Base-by-base conservation (phyloP, 73 alveolate species). In the Symbiodinium natans region DNA sequence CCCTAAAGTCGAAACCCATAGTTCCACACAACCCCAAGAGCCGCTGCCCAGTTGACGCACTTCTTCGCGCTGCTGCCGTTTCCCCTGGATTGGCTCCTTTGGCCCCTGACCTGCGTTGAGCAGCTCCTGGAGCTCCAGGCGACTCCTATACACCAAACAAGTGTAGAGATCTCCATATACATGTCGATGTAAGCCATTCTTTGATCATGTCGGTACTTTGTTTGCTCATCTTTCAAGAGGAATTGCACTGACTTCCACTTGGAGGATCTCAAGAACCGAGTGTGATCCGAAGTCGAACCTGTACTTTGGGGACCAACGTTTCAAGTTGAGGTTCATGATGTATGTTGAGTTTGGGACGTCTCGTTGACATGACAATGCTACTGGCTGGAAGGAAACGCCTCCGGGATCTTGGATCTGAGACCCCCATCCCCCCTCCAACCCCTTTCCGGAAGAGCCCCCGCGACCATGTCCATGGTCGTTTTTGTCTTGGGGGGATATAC, bases 61-160 rank as follows among this genome's bases (percentile, higher is more conserved):
- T 88, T 52, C 95, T 88, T 88, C 68, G 95, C 71, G 17, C 85
- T 88, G 33, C 73, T 88, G 95, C 95, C 95, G 74, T 88, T 88
- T 39, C 95, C 95, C 1, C 41, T 88, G 95, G 95, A 88, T 41
- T 88, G 95, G 95, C 84, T 88, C 19, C 46, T 88, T 59, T 88
- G 95, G 95, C 95, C 95, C 59, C 48, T 88, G 74, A 88, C 71
- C 85, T 59, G 9, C 43, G 19, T 63, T 41, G 95, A 88, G 95
- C 54, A 52, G 34, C 85, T 88, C 19, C 56, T 88, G 54, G 95
- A 88, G 73, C 40, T 88, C 43, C 95, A 88, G 94, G 94, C 59
- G 82, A 23, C 21, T 3, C 36, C 11, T 31, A 59, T 46, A 21
- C 59, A n/a, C n/a, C n/a, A n/a, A n/a, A n/a, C n/a, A n/a, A n/a